A percentile compares a stretch with the other conserved stretches of the same genome.
Conservation (phyloP, 1,139 yeast species). For the Blastobotrys persicus region DNA sequence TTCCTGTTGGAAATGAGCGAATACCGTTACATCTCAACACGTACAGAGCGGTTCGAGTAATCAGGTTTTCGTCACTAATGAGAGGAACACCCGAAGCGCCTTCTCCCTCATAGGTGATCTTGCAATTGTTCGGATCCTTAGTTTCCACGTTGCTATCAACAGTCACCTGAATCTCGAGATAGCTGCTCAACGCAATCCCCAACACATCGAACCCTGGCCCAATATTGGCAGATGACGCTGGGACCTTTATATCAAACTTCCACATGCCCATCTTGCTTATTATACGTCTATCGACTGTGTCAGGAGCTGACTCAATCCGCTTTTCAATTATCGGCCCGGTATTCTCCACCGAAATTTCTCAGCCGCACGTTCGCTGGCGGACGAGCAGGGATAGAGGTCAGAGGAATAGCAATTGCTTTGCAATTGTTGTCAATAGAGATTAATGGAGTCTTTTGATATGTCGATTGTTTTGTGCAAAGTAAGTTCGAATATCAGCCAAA, state of each 20-base stretch:
- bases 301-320: not conserved
- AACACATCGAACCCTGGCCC: constrained; percentile 98
- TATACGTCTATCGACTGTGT: too few relatives aligned
- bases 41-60: constrained; percentile 89
- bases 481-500: too few relatives aligned
- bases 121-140: constrained; percentile 67
- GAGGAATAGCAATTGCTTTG: too few relatives aligned
- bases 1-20: constrained; percentile 74
- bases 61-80: constrained; percentile 70
- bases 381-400: too few relatives aligned
- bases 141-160: constrained; percentile 51
- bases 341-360: not conserved
- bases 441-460: too few relatives aligned
- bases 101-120: constrained; percentile 66
- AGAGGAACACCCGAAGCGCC: constrained; percentile 81
- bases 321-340: not conserved
- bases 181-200: constrained; percentile 82
- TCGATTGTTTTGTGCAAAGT: too few relatives aligned
- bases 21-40: constrained; percentile 80
- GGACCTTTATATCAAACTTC: constrained; percentile 58
- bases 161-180: constrained; percentile 63
- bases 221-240: constrained; percentile 96
- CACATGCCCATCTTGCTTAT: not conserved
- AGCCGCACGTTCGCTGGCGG: not conserved
- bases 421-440: too few relatives aligned